Base-by-base conservation (phyloP, 805 yeast genomes). In the Candida ponderosae region DNA sequence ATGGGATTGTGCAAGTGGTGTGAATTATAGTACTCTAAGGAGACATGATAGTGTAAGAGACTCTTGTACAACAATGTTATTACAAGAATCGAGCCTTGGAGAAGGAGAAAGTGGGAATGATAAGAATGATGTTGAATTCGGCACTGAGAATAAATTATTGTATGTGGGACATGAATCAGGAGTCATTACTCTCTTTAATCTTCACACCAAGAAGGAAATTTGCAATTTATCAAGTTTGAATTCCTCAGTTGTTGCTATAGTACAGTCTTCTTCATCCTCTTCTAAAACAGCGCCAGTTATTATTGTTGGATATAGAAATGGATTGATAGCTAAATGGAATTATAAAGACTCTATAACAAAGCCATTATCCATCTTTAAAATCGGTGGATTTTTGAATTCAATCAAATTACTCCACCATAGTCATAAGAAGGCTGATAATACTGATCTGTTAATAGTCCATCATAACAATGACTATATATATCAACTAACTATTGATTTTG, bases 1-100 rank as follows among this genome's bases (percentile, higher is more conserved):
- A 28, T 83, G 88, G 89, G 90, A 82, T 47, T 74, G 86, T 53
- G 79, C 83, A 0, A 49, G 69, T 1, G 86, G 80, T 1, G 37
- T 48, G 16, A 47, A 57, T 8, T 50, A 81, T 5, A 58, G 67
- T 46, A 56, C 62, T 28, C 65, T 74, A 36, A 42, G 47, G 7
- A 60, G 73, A 29, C 51, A 48, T 9, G 60, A 56, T 27, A 56
- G 60, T 16, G 32, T 56, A 2, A 38, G 41, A 4, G 74, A 70
- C 45, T 64, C 63, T 0, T 53, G 66, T 1, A 58, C 62, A 9
- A 43, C 50, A 2, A 35, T 66, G 15, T 29, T 42, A 7, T 2
- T 48, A 14, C 14, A 26, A 14, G n/a, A 39, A 5, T 13, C 14
- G 14, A 18, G 4, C 2, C 4, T 14, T 36, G 14, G 34, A 29